Evolutionary conservation across 1,139 yeast species (phyloP).

Genomic region (Meyerozyma sp.): DNA sequence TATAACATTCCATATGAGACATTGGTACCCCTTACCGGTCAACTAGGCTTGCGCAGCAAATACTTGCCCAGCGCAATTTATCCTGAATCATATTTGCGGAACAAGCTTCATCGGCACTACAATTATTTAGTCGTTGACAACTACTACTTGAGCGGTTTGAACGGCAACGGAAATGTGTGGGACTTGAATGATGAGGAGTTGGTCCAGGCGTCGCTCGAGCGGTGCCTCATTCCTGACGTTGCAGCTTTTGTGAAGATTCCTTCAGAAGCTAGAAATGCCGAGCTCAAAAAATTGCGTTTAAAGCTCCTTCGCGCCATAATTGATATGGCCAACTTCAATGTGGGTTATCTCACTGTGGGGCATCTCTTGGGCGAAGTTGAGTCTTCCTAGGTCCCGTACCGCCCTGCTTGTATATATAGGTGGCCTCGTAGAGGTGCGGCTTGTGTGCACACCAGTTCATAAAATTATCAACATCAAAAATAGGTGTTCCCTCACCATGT

Average conservation of each 20-base stretch:
- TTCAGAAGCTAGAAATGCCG: slow-evolving; percentile 10
- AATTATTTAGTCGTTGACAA: slow-evolving; percentile 49
- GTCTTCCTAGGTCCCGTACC: background rate
- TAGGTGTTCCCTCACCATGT: background rate
- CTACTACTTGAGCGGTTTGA: slow-evolving; percentile 37
- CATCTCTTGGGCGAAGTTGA: slow-evolving; percentile 4
- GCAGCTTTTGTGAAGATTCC: slow-evolving; percentile 12
- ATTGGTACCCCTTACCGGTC: slow-evolving; percentile 24
- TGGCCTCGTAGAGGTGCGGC: background rate
- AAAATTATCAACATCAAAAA: background rate
- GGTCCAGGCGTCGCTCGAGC: slow-evolving; percentile 41
- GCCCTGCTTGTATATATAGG: background rate
- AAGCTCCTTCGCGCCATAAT: slow-evolving; percentile 26
- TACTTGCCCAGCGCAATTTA: slow-evolving; percentile 33
- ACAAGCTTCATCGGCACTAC: slow-evolving; percentile 31
- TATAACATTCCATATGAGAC: slow-evolving; percentile 35
- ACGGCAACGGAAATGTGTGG: slow-evolving; percentile 46
- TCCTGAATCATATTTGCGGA: slow-evolving; percentile 35
- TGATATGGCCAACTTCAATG: slow-evolving; percentile 27
- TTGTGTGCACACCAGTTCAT: background rate
- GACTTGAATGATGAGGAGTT: slow-evolving; percentile 39
- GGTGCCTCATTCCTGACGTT: slow-evolving; percentile 37
- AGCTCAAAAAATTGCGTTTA: slow-evolving; percentile 18
- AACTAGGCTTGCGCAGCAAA: slow-evolving; percentile 35
- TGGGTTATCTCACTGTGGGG: slow-evolving; percentile 31